Percentiles rank a stretch among this genome's conserved stretches.
Evolutionary conservation across 257 asterid genomes (phyloP).

Genomic region (Solanum infundibuliforme): DNA sequence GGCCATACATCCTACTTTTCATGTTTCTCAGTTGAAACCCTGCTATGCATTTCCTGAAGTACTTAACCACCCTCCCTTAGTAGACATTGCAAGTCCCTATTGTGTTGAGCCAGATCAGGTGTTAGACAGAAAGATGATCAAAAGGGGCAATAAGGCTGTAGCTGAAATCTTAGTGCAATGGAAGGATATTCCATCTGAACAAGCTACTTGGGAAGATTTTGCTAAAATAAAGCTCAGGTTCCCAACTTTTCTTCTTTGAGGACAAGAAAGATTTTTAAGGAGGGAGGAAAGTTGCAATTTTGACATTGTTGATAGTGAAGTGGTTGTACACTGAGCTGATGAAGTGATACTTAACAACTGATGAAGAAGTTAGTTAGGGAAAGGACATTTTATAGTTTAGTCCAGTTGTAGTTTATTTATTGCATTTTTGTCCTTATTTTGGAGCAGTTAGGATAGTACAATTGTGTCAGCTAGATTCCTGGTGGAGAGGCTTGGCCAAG

Average conservation of each 20-base stretch:
- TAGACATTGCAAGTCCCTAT: neutral
- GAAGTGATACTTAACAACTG: neutral
- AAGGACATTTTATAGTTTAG: neutral
- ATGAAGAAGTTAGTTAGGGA: neutral
- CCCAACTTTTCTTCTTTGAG: neutral
- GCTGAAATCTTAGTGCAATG: neutral
- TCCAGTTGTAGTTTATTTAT: neutral
- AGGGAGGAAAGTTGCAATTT: neutral
- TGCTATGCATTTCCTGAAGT: neutral
- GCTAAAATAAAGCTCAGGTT: neutral
- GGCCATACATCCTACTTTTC: neutral
- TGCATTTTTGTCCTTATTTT: neutral
- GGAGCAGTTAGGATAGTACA: neutral
- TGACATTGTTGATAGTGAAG: neutral
- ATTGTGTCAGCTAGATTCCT: neutral
- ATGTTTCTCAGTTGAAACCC: neutral
- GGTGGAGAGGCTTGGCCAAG: neutral
- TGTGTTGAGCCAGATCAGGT: neutral
- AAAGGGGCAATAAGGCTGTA: neutral
- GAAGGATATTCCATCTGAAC: neutral
- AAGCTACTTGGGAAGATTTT: neutral
- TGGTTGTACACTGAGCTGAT: neutral
- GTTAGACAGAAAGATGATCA: neutral
- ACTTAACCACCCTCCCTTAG: neutral
- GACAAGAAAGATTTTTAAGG: neutral